These are phyloP conservation scores for Nymphaea colorata DNA, from an alignment of 164 flowering plant species.

Conservation along the genomic window DNA sequence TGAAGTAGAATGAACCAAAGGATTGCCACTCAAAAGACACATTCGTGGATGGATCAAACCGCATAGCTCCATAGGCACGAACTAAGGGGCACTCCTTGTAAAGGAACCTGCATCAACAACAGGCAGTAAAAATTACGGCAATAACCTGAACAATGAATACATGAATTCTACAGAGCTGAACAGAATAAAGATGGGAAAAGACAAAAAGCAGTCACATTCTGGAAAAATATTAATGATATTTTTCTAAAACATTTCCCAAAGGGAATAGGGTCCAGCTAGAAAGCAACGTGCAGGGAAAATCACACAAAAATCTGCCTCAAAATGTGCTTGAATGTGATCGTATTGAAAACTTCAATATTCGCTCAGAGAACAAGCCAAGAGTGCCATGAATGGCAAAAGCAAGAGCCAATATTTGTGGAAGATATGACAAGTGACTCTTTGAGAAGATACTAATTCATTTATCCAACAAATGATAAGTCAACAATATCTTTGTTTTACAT, in stretches of 20 bases:
- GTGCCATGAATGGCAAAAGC: not conserved
- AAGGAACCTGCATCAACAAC: slow-evolving; percentile 44
- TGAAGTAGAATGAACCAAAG: slow-evolving; percentile 86
- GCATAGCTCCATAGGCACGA: slow-evolving; percentile 95
- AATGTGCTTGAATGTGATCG: not conserved
- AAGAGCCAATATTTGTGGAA: not conserved
- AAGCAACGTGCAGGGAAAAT: not conserved
- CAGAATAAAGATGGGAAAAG: not conserved
- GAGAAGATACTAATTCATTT: not conserved
- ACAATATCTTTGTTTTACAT: not conserved
- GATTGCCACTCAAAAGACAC: slow-evolving; percentile 68
- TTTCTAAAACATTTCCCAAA: not conserved
- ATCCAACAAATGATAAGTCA: too few relatives aligned
- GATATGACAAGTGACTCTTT: not conserved
- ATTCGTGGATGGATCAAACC: slow-evolving; percentile 59
- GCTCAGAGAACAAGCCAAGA: not conserved
- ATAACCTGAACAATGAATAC: not conserved
- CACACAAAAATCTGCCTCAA: not conserved
- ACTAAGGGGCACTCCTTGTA: slow-evolving; percentile 67
- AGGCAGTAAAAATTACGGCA: not conserved
- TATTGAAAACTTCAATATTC: not conserved
- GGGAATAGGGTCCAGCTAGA: not conserved
- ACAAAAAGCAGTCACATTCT: not conserved
- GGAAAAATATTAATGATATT: not conserved
- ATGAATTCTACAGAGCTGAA: too few relatives aligned